These are phyloP conservation scores for Pseudozyma pruni DNA, from an alignment of 1,284 basidiomycete genomes.

Conservation along the genomic window DNA sequence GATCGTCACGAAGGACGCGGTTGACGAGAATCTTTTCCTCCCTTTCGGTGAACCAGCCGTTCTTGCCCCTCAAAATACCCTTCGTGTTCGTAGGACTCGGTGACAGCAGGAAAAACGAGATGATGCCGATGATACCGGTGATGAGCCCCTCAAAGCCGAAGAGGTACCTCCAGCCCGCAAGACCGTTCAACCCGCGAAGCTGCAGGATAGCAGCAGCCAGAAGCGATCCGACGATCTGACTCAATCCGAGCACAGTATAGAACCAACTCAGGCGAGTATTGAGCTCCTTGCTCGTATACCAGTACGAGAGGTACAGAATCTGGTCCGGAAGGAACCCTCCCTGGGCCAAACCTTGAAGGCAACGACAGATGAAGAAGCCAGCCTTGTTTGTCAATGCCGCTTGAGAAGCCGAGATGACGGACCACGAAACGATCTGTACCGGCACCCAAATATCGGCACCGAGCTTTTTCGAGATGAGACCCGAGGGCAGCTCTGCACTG, in stretches of 20 bases:
- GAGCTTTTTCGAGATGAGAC: conserved; percentile 55
- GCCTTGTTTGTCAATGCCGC: conserved; percentile 19
- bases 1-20: conserved; percentile 78
- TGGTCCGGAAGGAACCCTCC: conserved; percentile 72
- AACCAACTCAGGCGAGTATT: conserved; percentile 77
- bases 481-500: conserved; percentile 51
- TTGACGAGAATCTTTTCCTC: conserved; percentile 73
- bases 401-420: conserved; percentile 32
- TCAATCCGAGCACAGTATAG: conserved; percentile 65
- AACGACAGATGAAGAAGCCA: conserved; percentile 48
- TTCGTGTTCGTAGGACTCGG: conserved; percentile 38
- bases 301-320: conserved; percentile 69
- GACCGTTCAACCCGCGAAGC: conserved; percentile 39
- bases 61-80: conserved; percentile 17
- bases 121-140: conserved; percentile 23
- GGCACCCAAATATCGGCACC: conserved; percentile 58
- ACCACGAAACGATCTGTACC: conserved; percentile 46
- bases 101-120: conserved; percentile 40
- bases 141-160: conserved; percentile 47
- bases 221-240: conserved; percentile 42
- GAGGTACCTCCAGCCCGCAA: conserved; percentile 49
- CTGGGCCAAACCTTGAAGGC: conserved; percentile 68
- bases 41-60: conserved; percentile 76
- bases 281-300: conserved; percentile 69
- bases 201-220: conserved; percentile 48